Conservation (phyloP, 768 basidiomycete species). For the Gelatoporia subvermispora region DNA sequence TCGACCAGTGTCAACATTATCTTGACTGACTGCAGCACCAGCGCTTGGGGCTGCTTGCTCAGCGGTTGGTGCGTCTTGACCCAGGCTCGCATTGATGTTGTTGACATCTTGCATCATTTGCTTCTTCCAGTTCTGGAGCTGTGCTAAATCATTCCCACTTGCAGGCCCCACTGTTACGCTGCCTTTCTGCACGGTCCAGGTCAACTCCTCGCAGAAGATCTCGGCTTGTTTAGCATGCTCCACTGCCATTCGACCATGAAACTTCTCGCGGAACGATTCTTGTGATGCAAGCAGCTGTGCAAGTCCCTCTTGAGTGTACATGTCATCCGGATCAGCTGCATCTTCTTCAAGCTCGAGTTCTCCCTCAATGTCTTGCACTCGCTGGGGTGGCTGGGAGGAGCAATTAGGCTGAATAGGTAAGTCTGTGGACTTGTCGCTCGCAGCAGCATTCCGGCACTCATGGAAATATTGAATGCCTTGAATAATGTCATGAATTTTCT, state of each 20-base stretch:
- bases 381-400: too few relatives aligned
- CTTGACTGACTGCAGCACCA: not conserved
- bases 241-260: constrained; percentile 8
- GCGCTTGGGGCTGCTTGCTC: not conserved
- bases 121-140: constrained; percentile 4
- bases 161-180: not conserved
- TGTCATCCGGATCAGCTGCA: not conserved
- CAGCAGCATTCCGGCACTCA: constrained; percentile 16
- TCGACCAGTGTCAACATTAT: not conserved
- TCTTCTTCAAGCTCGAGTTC: not conserved
- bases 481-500: constrained; percentile 9
- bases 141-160: constrained; percentile 2
- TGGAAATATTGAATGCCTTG: constrained; percentile 31
- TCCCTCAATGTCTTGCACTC: not conserved
- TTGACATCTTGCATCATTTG: constrained; percentile 8
- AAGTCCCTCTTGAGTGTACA: constrained; percentile 4
- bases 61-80: not conserved
- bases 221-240: constrained; percentile 9
- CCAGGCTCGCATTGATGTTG: not conserved
- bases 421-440: not conserved
- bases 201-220: constrained; percentile 10
- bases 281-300: not conserved
- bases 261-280: constrained; percentile 3
- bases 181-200: constrained; percentile 4
- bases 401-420: not conserved